Evolutionary conservation across 352 stramenopile species (phyloP).

Genomic region (Phytophthora sansomeana): DNA sequence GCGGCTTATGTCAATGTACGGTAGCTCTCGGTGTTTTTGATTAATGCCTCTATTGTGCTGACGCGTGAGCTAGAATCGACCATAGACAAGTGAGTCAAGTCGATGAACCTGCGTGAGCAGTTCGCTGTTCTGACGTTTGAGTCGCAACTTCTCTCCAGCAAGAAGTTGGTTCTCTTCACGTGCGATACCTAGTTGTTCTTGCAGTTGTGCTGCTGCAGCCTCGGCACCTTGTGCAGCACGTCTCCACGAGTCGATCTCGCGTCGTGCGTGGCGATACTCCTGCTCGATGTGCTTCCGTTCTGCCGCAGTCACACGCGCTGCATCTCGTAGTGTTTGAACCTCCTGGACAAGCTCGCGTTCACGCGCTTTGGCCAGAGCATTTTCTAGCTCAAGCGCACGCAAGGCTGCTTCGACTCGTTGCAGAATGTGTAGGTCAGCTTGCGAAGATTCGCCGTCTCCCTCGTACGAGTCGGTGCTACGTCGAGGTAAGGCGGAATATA

Average conservation of each 20-base stretch:
- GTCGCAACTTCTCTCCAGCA: constrained; percentile 55
- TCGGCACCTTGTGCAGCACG: constrained; percentile 57
- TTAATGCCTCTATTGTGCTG: constrained; percentile 14
- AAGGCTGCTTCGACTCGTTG: constrained; percentile 72
- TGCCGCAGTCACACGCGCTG: constrained; percentile 51
- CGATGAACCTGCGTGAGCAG: constrained; percentile 76
- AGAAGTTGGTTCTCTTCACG: constrained; percentile 74
- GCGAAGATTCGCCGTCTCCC: constrained; percentile 31
- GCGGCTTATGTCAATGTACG: constrained; percentile 9
- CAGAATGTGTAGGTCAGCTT: constrained; percentile 66
- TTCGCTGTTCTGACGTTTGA: constrained; percentile 81
- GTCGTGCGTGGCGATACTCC: constrained; percentile 46
- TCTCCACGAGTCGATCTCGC: constrained; percentile 70
- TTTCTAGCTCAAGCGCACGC: constrained; percentile 78
- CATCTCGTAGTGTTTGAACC: constrained; percentile 63
- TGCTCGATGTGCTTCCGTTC: constrained; percentile 67
- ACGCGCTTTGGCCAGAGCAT: constrained; percentile 55
- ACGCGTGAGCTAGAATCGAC: constrained; percentile 58
- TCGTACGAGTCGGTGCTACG: constrained; percentile 9
- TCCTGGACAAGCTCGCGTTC: constrained; percentile 63
- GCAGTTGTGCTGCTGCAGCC: constrained; percentile 50
- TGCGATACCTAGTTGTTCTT: constrained; percentile 70
- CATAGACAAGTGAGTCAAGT: constrained; percentile 80
- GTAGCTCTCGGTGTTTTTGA: constrained; percentile 3
- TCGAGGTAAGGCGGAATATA: constrained; percentile 9